Evolutionary conservation across 192 early-diverging fungal species (phyloP), one percentile per base, ranked within the genome.

Genomic region (Borealophlyctis nickersoniae): DNA sequence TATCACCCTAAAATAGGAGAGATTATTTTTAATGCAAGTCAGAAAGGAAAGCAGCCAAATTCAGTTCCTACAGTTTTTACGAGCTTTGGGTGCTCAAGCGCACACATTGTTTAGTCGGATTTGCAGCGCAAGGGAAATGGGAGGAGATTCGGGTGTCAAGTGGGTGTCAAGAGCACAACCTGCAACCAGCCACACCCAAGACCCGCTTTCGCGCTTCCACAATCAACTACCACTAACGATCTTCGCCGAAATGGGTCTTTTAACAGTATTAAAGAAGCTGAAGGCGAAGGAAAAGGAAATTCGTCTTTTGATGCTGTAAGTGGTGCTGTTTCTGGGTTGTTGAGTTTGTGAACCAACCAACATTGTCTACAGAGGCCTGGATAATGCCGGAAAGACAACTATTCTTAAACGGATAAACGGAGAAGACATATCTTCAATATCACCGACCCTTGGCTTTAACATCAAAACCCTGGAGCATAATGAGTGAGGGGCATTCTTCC

Each of bases 341-440:
- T n/a, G n/a, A n/a, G n/a, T n/a, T n/a, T n/a, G n/a, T 33, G 16
- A 64, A 27, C 34, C 4, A 0, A 2, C 24, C n/a, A 52, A 39
- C 16, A 56, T 49, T 39, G 65, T 4, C 1, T 31, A 0, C 31
- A 89, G 88, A 13, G 96, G 96, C 0, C 82, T 99, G 0, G 96
- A 99, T 77, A 99, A 99, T 85, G 97, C 97, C 0, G 97, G 97
- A 61, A 99, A 99, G 67, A 99, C 97, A 0, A 99, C 97, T 5
- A 96, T 98, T 56, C 78, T 98, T 51, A 96, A 98, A 72, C 79
- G 91, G 4, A 88, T 99, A 71, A 96, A 91, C 79, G 94, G 94
- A 49, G 92, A 97, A 62, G 84, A 87, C 56, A 93, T 94, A 49
- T 84, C 87, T 63, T 89, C 86, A 3, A 91, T 98, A 57, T 92